Evolutionary conservation across 306 rosid species (phyloP), one percentile per base, ranked within the genome.

Genomic region (Castanospermum australe): DNA sequence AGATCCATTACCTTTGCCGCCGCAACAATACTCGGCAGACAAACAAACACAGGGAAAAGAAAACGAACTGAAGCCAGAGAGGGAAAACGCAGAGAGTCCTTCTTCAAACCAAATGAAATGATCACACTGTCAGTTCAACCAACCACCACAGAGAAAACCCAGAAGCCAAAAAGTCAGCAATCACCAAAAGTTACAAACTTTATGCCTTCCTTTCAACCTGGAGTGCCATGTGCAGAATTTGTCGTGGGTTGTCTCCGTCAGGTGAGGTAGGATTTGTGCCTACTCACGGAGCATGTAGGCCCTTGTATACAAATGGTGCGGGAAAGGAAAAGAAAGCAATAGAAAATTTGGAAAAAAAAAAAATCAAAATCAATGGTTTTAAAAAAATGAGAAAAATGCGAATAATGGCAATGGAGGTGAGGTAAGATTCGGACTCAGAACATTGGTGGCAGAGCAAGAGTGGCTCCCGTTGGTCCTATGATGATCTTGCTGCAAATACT

Each of bases 1-100:
- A 71, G 79, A 83, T 76, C 78, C 69, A 76, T 50, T 80, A 76
- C 88, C 85, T 84, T 71, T 59, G n/a, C 18, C 15, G 28, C 28
- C 39, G 45, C 76, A 32, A 66, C 36, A 74, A 66, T 52, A 72
- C 79, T n/a, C 52, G 50, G 65, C 61, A 21, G 52, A 64, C 41
- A 74, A 65, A 63, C 25, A 73, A 59, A 78, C 69, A 60, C 11
- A 30, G 38, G 32, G 50, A 60, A 56, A 38, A 4, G 64, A 35
- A 63, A 45, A 70, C 18, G 15, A 50, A 48, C 47, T 51, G 50
- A 65, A 73, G 33, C 45, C 13, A 22, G 6, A 71, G 64, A 41
- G 21, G 15, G 0, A 15, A 21, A 72, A 35, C 33, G 36, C 25
- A 35, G n/a, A 14, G 35, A 32, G 25, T n/a, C 1, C 72, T 10